Conservation (phyloP, 768 basidiomycete species). For the Lactarius pseudohatsudake region DNA sequence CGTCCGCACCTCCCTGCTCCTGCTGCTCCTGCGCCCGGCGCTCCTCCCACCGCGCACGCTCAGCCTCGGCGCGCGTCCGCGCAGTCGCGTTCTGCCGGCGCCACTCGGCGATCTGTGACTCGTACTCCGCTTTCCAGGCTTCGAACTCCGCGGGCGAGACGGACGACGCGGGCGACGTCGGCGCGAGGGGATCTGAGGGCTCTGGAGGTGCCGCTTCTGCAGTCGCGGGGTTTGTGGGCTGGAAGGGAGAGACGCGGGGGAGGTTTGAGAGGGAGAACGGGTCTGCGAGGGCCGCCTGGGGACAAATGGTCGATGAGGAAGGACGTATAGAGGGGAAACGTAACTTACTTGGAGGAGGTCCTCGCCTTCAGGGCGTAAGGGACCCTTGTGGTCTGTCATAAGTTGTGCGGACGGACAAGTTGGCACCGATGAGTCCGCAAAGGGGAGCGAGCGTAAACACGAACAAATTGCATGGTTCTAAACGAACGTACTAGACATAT, state of each 20-base stretch:
- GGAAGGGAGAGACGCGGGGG: conserved; percentile 21
- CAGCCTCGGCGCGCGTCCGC: conserved; percentile 71
- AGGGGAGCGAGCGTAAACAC: neutral
- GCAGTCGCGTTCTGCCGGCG: conserved; percentile 68
- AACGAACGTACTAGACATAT: neutral
- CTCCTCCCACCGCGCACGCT: conserved; percentile 70
- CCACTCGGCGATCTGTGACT: conserved; percentile 68
- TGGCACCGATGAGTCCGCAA: neutral
- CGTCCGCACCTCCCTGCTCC: conserved; percentile 26
- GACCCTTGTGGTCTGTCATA: conserved; percentile 19
- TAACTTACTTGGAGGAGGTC: conserved; percentile 28
- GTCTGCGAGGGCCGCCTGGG: conserved; percentile 29
- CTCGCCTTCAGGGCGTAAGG: conserved; percentile 26
- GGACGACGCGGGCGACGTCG: conserved; percentile 18
- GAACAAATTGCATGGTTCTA: neutral
- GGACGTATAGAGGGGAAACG: neutral
- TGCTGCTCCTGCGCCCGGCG: conserved; percentile 52
- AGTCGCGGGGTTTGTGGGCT: conserved; percentile 11
- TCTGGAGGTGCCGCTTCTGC: conserved; percentile 2
- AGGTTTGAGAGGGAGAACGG: conserved; percentile 26
- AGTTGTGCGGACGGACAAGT: neutral
- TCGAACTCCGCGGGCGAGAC: conserved; percentile 39
- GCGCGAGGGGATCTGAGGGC: neutral
- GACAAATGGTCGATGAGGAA: neutral
- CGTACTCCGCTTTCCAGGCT: conserved; percentile 66